Evolutionary conservation across 768 basidiomycete species (phyloP).

Genomic region (Boletus tomentosulus): DNA sequence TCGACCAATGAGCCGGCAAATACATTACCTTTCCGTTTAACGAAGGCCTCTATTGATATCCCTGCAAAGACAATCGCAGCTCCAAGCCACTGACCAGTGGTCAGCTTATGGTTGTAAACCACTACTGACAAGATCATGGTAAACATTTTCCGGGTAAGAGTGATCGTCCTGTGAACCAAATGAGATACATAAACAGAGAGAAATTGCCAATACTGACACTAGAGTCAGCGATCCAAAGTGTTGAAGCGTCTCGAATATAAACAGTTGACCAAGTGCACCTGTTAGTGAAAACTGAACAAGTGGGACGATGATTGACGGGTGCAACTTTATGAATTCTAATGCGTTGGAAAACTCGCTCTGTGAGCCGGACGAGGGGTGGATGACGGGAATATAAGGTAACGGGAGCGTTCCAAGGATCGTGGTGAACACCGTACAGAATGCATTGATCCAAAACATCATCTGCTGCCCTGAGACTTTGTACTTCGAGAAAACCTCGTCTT

Average conservation of each 20-base stretch:
- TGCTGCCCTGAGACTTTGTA: slow-evolving; percentile 84
- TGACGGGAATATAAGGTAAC: slow-evolving; percentile 76
- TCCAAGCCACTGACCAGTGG: slow-evolving; percentile 88
- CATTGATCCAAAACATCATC: slow-evolving; percentile 99
- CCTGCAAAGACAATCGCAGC: slow-evolving; percentile 91
- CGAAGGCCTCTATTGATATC: slow-evolving; percentile 83
- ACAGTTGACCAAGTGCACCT: slow-evolving; percentile 92
- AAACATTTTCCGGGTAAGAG: slow-evolving; percentile 93
- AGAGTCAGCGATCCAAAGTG: slow-evolving; percentile 88
- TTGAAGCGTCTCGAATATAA: slow-evolving; percentile 94
- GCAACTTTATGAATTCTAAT: slow-evolving; percentile 67
- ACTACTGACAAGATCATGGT: slow-evolving; percentile 96
- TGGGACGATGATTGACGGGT: slow-evolving; percentile 71
- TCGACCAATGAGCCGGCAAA: slow-evolving; percentile 1
- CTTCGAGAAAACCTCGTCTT: slow-evolving; percentile 89
- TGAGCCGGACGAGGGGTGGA: slow-evolving; percentile 62
- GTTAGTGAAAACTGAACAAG: slow-evolving; percentile 83
- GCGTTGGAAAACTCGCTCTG: slow-evolving; percentile 64
- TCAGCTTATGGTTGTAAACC: slow-evolving; percentile 84
- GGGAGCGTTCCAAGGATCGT: slow-evolving; percentile 67
- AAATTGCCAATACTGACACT: slow-evolving; percentile 52
- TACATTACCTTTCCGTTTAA: slow-evolving; percentile 76
- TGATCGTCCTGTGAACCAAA: slow-evolving; percentile 66
- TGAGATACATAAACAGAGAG: slow-evolving; percentile 3
- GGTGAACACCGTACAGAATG: slow-evolving; percentile 76